Base-by-base conservation (phyloP, 2,329 filamentous ascomycete species). In the Mollisia scopiformis region DNA sequence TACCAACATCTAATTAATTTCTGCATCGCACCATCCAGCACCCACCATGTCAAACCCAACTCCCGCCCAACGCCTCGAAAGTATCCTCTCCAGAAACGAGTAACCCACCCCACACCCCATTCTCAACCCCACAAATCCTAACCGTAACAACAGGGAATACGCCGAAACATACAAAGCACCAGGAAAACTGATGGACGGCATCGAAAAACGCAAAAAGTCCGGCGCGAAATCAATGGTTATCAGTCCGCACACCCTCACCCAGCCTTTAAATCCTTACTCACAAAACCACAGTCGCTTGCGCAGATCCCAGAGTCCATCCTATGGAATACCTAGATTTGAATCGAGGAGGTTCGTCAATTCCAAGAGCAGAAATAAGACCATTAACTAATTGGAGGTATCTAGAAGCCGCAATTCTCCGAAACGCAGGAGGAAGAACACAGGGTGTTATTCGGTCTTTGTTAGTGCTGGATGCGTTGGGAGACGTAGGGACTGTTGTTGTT, bases 331-430 rank as follows among this genome's bases (percentile, higher is more conserved):
- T 66, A 3, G 57, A 37, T 51, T 28, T 66, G 6, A 53, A 62
- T n/a, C 57, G 61, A 50, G 33, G 37, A n/a, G 61, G 62, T 58
- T 21, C 10, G 53, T 57, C 41, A 31, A 3, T n/a, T 30, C 14
- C 19, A 31, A 30, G 23, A 16, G 25, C 30, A 19, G 19, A 10
- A 16, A 14, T 31, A 8, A 10, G n/a, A n/a, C n/a, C n/a, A n/a
- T 11, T n/a, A 13, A 27, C 2, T 14, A 31, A 46, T 6, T 33
- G 19, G n/a, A n/a, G n/a, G 33, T 14, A 19, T 6, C 10, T 7
- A 62, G 64, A 58, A 46, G 58, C 58, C 21, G 58, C 62, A 13
- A 59, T 63, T 19, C 39, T 68, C 2, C 55, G 64, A 3, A 66
- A 66, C n/a, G 64, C 58, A 16, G 62, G 62, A 2, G 66, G 58